A percentile compares a stretch with the other conserved stretches of the same genome.
phyloP scores from a whole-genome alignment of 495 filamentous ascomycete species.

The Penicillium goetzii region DNA sequence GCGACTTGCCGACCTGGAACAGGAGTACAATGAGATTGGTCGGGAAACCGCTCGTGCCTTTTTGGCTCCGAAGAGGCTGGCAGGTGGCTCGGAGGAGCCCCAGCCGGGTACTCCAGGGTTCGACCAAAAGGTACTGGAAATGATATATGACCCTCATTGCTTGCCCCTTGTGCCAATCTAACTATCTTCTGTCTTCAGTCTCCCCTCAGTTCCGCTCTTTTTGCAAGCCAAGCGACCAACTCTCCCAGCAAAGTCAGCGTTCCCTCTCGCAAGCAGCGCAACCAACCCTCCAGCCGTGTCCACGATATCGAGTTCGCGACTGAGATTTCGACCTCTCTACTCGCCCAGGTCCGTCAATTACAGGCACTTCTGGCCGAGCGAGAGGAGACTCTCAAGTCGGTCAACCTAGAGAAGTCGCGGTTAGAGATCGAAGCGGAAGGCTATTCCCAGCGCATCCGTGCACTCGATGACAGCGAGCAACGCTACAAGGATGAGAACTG shows the following conservation, averaged over 20 bases:
- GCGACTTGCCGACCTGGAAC: conserved; percentile 84
- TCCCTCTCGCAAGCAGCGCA: conserved; percentile 82
- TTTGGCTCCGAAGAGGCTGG: conserved; percentile 75
- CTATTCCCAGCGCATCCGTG: conserved; percentile 75
- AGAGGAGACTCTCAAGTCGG: conserved; percentile 79
- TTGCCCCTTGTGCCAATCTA: conserved; percentile 10
- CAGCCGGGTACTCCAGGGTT: conserved; percentile 62
- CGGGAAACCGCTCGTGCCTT: conserved; percentile 87
- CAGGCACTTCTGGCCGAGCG: conserved; percentile 82
- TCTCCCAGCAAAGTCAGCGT: conserved; percentile 90
- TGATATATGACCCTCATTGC: neutral
- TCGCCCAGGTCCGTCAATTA: conserved; percentile 85
- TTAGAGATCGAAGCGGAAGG: conserved; percentile 82
- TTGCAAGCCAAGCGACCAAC: conserved; percentile 79
- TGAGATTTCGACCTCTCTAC: conserved; percentile 88
- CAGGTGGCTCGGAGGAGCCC: conserved; percentile 64
- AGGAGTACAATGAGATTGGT: conserved; percentile 93
- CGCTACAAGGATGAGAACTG: conserved; percentile 98
- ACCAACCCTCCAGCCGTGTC: conserved; percentile 81
- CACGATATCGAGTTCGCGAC: conserved; percentile 97
- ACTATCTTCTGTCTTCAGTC: conserved; percentile 49
- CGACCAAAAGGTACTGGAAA: conserved; percentile 56
- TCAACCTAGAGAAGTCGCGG: conserved; percentile 71
- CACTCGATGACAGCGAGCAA: conserved; percentile 89
- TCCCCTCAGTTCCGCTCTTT: conserved; percentile 74